Evolutionary conservation across 495 filamentous ascomycete species (phyloP).

Genomic region (Lineolata rhizophorae): DNA sequence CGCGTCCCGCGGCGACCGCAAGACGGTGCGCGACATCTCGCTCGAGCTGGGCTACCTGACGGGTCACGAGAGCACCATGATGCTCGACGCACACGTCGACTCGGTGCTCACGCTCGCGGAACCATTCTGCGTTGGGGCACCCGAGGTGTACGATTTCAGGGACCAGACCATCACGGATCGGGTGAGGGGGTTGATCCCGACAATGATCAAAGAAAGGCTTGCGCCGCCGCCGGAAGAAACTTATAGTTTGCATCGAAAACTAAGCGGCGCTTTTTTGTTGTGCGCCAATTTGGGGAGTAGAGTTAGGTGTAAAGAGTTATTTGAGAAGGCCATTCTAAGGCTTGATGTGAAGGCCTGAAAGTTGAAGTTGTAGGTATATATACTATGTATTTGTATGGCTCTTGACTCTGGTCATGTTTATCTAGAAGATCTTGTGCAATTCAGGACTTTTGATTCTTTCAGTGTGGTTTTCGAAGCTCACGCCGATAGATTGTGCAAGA

Average conservation of each 20-base stretch:
- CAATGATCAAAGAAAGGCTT: constrained; percentile 77
- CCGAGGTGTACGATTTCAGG: constrained; percentile 73
- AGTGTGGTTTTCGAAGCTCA: too few species aligned
- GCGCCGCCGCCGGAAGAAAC: constrained; percentile 93
- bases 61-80: constrained; percentile 56
- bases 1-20: constrained; percentile 45
- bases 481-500: too few species aligned
- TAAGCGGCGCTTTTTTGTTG: constrained; percentile 87
- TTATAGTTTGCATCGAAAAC: constrained; percentile 83
- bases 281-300: constrained; percentile 70
- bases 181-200: constrained; percentile 63
- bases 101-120: constrained; percentile 78
- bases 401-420: too few species aligned
- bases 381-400: too few species aligned
- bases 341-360: too few species aligned
- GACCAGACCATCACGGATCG: constrained; percentile 92
- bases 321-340: constrained; percentile 48
- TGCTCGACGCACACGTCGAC: constrained; percentile 70
- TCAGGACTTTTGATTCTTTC: too few species aligned
- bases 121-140: constrained; percentile 55
- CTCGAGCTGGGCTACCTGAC: constrained; percentile 78
- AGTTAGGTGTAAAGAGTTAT: constrained; percentile 64
- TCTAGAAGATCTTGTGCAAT: too few species aligned
- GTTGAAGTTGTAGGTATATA: too few species aligned
- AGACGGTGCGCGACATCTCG: constrained; percentile 42